Conservation (phyloP, 2,329 filamentous ascomycete genomes). For the Onygenales sp. region DNA sequence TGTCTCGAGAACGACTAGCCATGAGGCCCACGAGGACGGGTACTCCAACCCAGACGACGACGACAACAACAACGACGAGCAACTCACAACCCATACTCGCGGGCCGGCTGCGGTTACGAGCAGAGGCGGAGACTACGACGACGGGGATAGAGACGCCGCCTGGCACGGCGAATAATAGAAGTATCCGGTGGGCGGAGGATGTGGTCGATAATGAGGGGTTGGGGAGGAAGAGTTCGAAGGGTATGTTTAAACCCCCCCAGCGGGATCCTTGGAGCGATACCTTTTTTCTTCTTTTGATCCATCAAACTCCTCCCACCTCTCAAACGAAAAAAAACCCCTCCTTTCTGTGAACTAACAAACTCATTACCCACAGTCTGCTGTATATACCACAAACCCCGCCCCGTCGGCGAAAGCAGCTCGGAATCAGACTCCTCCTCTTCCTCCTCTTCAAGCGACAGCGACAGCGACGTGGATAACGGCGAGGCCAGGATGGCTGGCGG, state of each 20-base stretch:
- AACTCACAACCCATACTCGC: neutral
- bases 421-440: slow-evolving; percentile 43
- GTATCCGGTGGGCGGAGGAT: slow-evolving; percentile 85
- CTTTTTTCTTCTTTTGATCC: neutral
- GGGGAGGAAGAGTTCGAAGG: slow-evolving; percentile 90
- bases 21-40: neutral
- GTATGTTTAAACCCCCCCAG: slow-evolving; percentile 33
- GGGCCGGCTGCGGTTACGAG: slow-evolving; percentile 10
- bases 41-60: neutral
- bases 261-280: neutral
- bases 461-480: slow-evolving; percentile 23
- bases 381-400: slow-evolving; percentile 85
- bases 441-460: slow-evolving; percentile 38
- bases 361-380: slow-evolving; percentile 68
- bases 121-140: slow-evolving; percentile 4
- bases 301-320: too few species aligned
- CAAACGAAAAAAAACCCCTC: neutral
- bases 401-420: slow-evolving; percentile 70
- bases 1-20: neutral
- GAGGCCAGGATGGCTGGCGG: slow-evolving; percentile 14
- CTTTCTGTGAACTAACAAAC: neutral
- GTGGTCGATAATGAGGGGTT: slow-evolving; percentile 94
- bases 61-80: neutral
- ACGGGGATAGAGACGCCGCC: neutral
- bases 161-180: slow-evolving; percentile 16